Conservation (phyloP, 2,329 filamentous ascomycete genomes). For the Aspergillus vadensis region DNA sequence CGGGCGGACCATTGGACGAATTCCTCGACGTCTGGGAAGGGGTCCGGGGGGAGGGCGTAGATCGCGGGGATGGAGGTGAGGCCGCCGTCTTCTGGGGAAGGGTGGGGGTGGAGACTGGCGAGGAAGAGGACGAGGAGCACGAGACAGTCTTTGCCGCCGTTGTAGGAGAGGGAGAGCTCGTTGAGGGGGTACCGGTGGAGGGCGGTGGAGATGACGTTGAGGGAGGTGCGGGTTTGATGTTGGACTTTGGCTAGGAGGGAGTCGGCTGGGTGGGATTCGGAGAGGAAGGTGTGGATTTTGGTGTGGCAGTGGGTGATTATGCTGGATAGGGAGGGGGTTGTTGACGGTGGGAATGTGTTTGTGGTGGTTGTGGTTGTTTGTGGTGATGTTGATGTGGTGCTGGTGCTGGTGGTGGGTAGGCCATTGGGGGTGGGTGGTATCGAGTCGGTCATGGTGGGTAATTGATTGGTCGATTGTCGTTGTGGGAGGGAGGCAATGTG, state of each 20-base stretch:
- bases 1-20: conserved; percentile 71
- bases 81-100: conserved; percentile 36
- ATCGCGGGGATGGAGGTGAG: conserved; percentile 68
- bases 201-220: conserved; percentile 74
- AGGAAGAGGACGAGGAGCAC: conserved; percentile 88
- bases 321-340: conserved; percentile 48
- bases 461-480: not conserved
- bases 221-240: conserved; percentile 69
- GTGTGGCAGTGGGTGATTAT: conserved; percentile 66
- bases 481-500: not conserved
- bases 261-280: conserved; percentile 58
- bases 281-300: conserved; percentile 66
- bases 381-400: not conserved
- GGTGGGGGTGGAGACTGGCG: conserved; percentile 57
- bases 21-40: conserved; percentile 81
- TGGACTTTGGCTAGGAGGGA: conserved; percentile 62
- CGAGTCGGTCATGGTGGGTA: not conserved
- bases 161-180: conserved; percentile 88
- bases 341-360: not conserved
- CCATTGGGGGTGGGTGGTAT: not conserved
- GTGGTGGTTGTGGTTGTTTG: not conserved
- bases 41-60: conserved; percentile 83
- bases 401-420: not conserved
- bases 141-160: conserved; percentile 96
- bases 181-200: conserved; percentile 73